A percentile compares a stretch with the other conserved stretches of the same genome.
These are phyloP conservation scores for Aureobasidium pullulans DNA, from an alignment of 2,329 filamentous ascomycete species.

Conservation along the genomic window DNA sequence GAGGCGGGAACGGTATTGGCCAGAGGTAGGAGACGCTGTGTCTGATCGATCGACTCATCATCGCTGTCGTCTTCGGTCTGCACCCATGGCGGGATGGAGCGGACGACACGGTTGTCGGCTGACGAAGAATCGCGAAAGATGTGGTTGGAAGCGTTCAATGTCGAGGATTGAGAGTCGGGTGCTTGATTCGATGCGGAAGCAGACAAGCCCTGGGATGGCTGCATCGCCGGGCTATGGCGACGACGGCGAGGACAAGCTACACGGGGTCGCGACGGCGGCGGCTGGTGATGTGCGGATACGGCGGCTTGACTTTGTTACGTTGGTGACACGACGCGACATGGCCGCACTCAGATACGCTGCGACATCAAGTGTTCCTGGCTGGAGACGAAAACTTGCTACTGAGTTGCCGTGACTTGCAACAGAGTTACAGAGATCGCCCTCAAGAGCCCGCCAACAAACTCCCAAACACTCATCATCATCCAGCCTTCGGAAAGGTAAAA, in stretches of 20 bases:
- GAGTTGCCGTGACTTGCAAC: background rate
- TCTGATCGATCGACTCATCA: constrained; percentile 15
- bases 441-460: constrained; percentile 3
- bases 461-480: constrained; percentile 10
- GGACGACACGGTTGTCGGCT: constrained; percentile 15
- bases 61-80: constrained; percentile 27
- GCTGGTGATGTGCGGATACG: background rate
- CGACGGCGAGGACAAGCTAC: background rate
- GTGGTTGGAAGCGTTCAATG: constrained; percentile 16
- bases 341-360: background rate
- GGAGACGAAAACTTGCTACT: background rate
- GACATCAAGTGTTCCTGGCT: background rate
- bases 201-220: constrained; percentile 11
- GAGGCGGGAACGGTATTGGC: constrained; percentile 18
- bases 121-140: background rate
- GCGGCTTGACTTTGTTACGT: constrained; percentile 9
- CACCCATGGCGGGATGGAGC: constrained; percentile 30
- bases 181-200: constrained; percentile 9
- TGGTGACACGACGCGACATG: constrained; percentile 11
- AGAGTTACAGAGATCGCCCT: background rate
- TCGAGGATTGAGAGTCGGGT: constrained; percentile 17
- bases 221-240: constrained; percentile 14
- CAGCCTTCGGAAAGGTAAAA: constrained; percentile 9
- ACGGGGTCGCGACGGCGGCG: background rate
- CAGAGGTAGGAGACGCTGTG: constrained; percentile 14